Percentiles rank a stretch among this genome's conserved stretches.
phyloP scores from a whole-genome alignment of 176 grass and related monocot species.

The Eleusine indica region DNA sequence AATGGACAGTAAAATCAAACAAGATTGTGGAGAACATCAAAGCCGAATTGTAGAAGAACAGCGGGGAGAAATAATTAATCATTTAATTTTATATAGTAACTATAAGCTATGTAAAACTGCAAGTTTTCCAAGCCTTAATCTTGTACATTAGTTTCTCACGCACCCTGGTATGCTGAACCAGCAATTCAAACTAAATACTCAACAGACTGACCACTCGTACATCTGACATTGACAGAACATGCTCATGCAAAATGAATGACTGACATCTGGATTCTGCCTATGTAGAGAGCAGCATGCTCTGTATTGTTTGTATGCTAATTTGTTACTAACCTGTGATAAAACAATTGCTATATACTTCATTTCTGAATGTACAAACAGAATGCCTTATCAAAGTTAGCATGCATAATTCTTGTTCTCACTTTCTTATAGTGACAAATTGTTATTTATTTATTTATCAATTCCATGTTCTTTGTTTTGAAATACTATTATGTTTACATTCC shows the following conservation, averaged over 20 bases:
- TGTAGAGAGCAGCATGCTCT: background rate
- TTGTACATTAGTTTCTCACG: background rate
- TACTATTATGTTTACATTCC: background rate
- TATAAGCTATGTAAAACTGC: background rate
- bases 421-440: no score
- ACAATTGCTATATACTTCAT: background rate
- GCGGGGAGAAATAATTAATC: no score
- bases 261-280: background rate
- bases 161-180: background rate
- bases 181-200: background rate
- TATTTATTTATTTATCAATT: background rate
- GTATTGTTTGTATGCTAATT: background rate
- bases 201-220: background rate
- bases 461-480: background rate
- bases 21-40: background rate
- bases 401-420: no score
- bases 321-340: background rate
- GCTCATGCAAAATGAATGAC: background rate
- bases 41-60: background rate
- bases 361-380: background rate
- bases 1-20: no score
- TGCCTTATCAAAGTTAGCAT: background rate
- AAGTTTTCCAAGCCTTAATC: background rate
- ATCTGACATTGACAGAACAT: background rate
- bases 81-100: no score